Conservation (phyloP, 2,329 filamentous ascomycete genomes). For the Fusarium sp. region DNA sequence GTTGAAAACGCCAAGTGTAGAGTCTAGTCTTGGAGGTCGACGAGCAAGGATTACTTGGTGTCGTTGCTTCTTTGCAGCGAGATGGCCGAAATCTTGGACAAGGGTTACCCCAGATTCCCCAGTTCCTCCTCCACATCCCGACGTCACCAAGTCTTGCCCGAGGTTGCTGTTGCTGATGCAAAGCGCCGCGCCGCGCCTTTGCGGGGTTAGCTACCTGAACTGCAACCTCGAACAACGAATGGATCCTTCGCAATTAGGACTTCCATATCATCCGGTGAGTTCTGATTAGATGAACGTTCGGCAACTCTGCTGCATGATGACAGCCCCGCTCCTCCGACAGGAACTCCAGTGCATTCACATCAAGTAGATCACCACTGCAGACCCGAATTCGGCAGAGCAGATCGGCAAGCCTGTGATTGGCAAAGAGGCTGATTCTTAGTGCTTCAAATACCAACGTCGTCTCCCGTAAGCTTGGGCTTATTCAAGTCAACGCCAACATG, state of each 20-base stretch:
- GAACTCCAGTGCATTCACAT: background rate
- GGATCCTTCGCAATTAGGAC: background rate
- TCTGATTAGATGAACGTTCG: too few relatives aligned
- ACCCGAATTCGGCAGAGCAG: background rate
- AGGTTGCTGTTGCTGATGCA: too few relatives aligned
- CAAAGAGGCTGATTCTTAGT: background rate
- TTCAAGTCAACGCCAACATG: background rate
- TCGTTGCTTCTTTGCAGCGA: too few relatives aligned
- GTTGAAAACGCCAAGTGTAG: too few relatives aligned
- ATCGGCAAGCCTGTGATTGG: slow-evolving; percentile 7
- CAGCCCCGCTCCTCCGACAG: background rate
- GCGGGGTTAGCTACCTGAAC: background rate
- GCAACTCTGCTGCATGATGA: too few relatives aligned
- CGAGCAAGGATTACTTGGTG: too few relatives aligned
- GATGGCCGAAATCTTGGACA: too few relatives aligned
- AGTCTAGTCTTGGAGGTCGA: too few relatives aligned
- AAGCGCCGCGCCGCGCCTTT: background rate
- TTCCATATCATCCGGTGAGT: slow-evolving; percentile 2
- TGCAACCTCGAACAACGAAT: background rate
- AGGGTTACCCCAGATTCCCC: background rate
- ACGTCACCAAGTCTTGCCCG: background rate
- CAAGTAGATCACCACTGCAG: background rate
- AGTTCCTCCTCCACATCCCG: background rate
- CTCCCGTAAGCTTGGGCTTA: background rate
- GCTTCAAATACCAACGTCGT: background rate